Evolutionary conservation across 2,329 filamentous ascomycete genomes (phyloP).

Genomic region (Hypomyces perniciosus): DNA sequence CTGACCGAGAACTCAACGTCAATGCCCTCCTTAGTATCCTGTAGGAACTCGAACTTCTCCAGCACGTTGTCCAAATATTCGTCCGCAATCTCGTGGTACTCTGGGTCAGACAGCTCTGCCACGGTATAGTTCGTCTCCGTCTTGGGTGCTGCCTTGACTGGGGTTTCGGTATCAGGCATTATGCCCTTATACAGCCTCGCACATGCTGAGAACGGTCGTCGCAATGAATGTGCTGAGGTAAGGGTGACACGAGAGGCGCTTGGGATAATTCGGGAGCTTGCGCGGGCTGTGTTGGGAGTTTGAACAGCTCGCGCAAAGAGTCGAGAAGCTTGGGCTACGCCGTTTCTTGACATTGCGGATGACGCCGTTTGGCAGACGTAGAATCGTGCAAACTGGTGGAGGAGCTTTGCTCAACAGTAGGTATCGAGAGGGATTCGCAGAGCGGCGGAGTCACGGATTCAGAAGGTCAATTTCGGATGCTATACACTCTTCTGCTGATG

Average conservation of each 20-base stretch:
- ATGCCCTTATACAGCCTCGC: slow-evolving; percentile 40
- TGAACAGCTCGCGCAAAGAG: slow-evolving; percentile 30
- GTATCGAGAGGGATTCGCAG: background rate
- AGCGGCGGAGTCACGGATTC: background rate
- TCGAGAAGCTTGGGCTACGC: slow-evolving; percentile 33
- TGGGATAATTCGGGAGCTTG: slow-evolving; percentile 17
- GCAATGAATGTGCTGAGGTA: slow-evolving; percentile 12
- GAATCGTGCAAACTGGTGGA: background rate
- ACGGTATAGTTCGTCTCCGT: slow-evolving; percentile 40
- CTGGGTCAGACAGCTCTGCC: slow-evolving; percentile 58
- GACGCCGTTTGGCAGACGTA: background rate
- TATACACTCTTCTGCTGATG: background rate
- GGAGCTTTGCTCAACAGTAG: background rate
- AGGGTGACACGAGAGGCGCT: slow-evolving; percentile 2
- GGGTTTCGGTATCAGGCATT: slow-evolving; percentile 53
- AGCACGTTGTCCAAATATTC: slow-evolving; percentile 59
- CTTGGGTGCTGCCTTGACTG: slow-evolving; percentile 36
- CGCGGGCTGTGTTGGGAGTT: slow-evolving; percentile 18
- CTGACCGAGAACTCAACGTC: slow-evolving; percentile 87
- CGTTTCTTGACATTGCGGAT: slow-evolving; percentile 26
- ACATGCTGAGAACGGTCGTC: slow-evolving; percentile 27
- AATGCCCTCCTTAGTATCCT: slow-evolving; percentile 67
- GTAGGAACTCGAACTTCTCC: slow-evolving; percentile 60
- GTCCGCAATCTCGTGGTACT: slow-evolving; percentile 77
- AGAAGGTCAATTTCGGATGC: too few relatives aligned